These are phyloP conservation scores for Trametes pubescens DNA, from an alignment of 1,284 basidiomycete species.

Conservation along the genomic window DNA sequence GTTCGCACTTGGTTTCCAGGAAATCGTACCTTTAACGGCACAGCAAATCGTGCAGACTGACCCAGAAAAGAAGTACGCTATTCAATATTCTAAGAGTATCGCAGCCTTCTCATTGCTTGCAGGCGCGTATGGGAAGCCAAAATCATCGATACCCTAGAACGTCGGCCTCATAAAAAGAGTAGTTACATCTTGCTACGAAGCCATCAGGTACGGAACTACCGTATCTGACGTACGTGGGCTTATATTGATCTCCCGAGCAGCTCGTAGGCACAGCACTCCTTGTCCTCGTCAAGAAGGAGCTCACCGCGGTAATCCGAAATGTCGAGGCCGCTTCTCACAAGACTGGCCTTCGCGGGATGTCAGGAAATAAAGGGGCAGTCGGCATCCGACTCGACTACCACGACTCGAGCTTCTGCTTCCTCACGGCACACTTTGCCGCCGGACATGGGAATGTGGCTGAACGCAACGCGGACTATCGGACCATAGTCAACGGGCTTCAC, in stretches of 20 bases:
- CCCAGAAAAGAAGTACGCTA: slow-evolving; percentile 84
- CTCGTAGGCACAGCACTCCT: slow-evolving; percentile 95
- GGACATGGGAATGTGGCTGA: slow-evolving; percentile 92
- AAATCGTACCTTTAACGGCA: slow-evolving; percentile 96
- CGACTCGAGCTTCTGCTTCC: slow-evolving; percentile 93
- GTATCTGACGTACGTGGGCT: slow-evolving; percentile 4
- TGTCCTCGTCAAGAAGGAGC: slow-evolving; percentile 80
- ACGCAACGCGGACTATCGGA: slow-evolving; percentile 92
- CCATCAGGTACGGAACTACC: slow-evolving; percentile 72
- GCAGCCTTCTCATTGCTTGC: slow-evolving; percentile 6
- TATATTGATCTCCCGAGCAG: slow-evolving; percentile 48
- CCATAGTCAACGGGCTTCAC: slow-evolving; percentile 84
- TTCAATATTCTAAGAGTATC: background rate
- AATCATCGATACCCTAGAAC: slow-evolving; percentile 82
- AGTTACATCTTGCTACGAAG: slow-evolving; percentile 91
- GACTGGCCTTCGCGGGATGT: slow-evolving; percentile 97
- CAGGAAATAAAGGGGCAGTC: slow-evolving; percentile 97
- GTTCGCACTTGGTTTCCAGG: slow-evolving; percentile 94
- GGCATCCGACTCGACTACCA: slow-evolving; percentile 92
- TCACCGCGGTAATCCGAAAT: slow-evolving; percentile 84
- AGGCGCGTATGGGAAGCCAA: slow-evolving; percentile 90
- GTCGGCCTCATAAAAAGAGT: slow-evolving; percentile 68
- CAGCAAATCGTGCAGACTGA: slow-evolving; percentile 98
- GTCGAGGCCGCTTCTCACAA: slow-evolving; percentile 95
- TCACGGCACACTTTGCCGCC: slow-evolving; percentile 96